These are phyloP conservation scores for Xylaria bambusicola DNA, from an alignment of 495 filamentous ascomycete genomes.

Conservation along the genomic window DNA sequence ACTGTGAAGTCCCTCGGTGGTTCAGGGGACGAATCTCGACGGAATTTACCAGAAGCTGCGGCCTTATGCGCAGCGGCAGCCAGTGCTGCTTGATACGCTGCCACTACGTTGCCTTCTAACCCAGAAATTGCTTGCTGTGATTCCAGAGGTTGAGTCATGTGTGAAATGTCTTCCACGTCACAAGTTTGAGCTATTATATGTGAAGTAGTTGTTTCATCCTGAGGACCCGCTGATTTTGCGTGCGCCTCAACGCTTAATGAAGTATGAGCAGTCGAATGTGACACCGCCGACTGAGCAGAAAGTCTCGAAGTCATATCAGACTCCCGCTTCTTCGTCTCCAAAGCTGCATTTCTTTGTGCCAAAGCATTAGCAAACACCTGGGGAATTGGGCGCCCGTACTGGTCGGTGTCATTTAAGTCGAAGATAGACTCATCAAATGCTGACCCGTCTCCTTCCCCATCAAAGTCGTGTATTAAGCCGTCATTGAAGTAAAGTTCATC, in stretches of 20 bases:
- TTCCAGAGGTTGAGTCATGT: conserved; percentile 21
- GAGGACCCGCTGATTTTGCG: conserved; percentile 11
- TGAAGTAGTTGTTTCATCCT: conserved; percentile 14
- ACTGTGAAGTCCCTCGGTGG: conserved; percentile 49
- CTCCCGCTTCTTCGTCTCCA: conserved; percentile 36
- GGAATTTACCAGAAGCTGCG: conserved; percentile 68
- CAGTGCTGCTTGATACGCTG: conserved; percentile 78
- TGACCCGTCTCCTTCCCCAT: conserved; percentile 51
- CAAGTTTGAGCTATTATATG: conserved; percentile 10
- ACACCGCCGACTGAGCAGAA: conserved; percentile 42
- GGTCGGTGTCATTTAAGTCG: conserved; percentile 63
- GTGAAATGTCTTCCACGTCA: conserved; percentile 12
- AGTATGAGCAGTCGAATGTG: conserved; percentile 40
- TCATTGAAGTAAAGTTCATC: conserved; percentile 86
- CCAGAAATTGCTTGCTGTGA: conserved; percentile 20
- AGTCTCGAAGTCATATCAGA: conserved; percentile 41
- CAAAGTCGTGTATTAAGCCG: conserved; percentile 60
- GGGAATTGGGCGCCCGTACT: conserved; percentile 55
- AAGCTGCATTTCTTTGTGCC: conserved; percentile 33
- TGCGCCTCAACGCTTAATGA: conserved; percentile 37
- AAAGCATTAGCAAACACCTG: conserved; percentile 49
- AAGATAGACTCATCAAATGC: conserved; percentile 80
- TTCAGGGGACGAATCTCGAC: conserved; percentile 57
- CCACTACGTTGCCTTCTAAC: conserved; percentile 56
- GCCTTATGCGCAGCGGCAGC: conserved; percentile 75